These are phyloP conservation scores for Syzygium aromaticum DNA, from an alignment of 345 rosid species.

Conservation along the genomic window DNA sequence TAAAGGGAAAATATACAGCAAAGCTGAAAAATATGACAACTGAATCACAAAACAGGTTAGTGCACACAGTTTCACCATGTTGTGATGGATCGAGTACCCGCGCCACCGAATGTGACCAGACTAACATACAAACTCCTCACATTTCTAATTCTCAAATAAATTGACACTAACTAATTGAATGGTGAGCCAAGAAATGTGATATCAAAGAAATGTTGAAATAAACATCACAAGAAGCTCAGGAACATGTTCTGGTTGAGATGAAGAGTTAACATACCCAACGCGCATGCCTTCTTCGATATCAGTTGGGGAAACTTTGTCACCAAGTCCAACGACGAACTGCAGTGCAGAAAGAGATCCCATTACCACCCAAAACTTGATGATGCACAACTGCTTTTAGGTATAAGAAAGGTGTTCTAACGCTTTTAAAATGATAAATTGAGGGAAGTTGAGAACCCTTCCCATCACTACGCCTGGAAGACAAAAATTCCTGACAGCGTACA, in stretches of 20 bases:
- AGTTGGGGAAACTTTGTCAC: conserved; percentile 96
- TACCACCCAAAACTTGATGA: neutral
- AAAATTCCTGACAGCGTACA: neutral
- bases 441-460: neutral
- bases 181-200: neutral
- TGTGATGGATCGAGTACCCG: neutral
- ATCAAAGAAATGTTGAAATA: neutral
- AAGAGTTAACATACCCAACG: conserved; percentile 52
- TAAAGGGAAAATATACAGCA: neutral
- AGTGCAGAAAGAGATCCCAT: neutral
- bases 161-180: neutral
- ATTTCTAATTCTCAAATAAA: neutral
- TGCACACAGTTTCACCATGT: neutral
- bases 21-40: neutral
- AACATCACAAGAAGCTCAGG: neutral
- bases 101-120: neutral
- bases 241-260: neutral
- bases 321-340: conserved; percentile 96
- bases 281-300: conserved; percentile 99
- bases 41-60: neutral
- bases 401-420: neutral
- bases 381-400: neutral
- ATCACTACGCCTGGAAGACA: neutral
- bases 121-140: neutral
- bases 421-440: neutral